Conservation (phyloP, 2,329 filamentous ascomycete species). For the Raffaelea deltoideospora region DNA sequence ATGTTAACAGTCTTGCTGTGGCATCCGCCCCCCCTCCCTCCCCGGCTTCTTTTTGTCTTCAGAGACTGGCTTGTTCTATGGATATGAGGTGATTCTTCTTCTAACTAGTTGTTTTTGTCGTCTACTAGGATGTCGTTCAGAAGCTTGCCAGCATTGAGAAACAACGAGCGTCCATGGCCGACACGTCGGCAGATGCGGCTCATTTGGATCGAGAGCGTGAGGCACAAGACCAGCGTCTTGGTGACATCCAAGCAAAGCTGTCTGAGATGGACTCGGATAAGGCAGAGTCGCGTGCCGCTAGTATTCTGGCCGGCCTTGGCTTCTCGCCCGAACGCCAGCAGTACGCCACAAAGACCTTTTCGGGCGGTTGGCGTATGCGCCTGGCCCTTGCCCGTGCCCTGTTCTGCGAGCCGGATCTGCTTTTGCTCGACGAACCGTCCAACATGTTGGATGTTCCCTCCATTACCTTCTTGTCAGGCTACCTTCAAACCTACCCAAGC, state of each 20-base stretch:
- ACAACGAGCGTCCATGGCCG: slow-evolving; percentile 66
- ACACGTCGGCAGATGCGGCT: slow-evolving; percentile 79
- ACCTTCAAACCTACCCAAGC: slow-evolving; percentile 85
- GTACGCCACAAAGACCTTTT: slow-evolving; percentile 91
- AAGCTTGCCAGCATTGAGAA: slow-evolving; percentile 64
- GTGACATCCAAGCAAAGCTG: slow-evolving; percentile 81
- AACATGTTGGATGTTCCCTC: slow-evolving; percentile 99
- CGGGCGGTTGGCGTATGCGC: slow-evolving; percentile 99
- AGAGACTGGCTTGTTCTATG: no score
- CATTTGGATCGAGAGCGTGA: slow-evolving; percentile 78
- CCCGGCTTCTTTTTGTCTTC: no score
- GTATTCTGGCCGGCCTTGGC: slow-evolving; percentile 89
- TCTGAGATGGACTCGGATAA: slow-evolving; percentile 99
- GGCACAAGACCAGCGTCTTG: slow-evolving; percentile 76
- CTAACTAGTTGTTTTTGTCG: no score
- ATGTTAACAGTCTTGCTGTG: no score
- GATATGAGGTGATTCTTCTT: no score
- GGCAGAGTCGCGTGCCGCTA: slow-evolving; percentile 86
- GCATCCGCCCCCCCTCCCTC: no score
- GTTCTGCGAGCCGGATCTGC: slow-evolving; percentile 92
- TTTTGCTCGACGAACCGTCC: slow-evolving; percentile 95
- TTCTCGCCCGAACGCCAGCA: slow-evolving; percentile 91
- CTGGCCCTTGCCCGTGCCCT: slow-evolving; percentile 84
- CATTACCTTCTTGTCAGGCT: slow-evolving; percentile 93
- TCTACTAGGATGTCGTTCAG: slow-evolving; percentile 59